A percentile compares a stretch with the other conserved stretches of the same genome.
Conservation (phyloP, 805 yeast species). For the Hanseniaspora occidentalis region DNA sequence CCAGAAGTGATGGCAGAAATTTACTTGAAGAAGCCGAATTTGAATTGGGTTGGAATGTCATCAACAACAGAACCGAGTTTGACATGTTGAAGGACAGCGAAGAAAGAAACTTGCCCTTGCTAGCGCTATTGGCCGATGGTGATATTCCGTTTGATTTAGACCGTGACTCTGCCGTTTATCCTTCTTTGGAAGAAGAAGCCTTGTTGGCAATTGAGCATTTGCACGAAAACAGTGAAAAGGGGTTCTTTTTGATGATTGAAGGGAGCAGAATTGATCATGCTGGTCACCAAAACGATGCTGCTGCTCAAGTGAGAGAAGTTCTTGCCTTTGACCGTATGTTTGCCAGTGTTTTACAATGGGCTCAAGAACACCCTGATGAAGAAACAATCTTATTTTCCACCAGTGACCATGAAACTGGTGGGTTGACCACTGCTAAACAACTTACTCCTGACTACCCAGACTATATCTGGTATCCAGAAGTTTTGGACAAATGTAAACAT, state of each 20-base stretch:
- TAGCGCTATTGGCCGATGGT: slow-evolving; percentile 60
- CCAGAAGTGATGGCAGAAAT: slow-evolving; percentile 44
- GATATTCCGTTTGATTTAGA: slow-evolving; percentile 84
- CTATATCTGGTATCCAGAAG: slow-evolving; percentile 79
- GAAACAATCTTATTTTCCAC: slow-evolving; percentile 76
- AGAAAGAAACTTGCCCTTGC: slow-evolving; percentile 60
- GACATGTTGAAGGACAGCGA: slow-evolving; percentile 44
- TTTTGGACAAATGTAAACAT: slow-evolving; percentile 52
- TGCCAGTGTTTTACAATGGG: slow-evolving; percentile 58
- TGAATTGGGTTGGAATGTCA: slow-evolving; percentile 38
- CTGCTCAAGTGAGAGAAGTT: slow-evolving; percentile 86
- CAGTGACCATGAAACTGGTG: slow-evolving; percentile 95
- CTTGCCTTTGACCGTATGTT: slow-evolving; percentile 79
- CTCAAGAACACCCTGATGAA: slow-evolving; percentile 43
- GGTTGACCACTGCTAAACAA: slow-evolving; percentile 80
- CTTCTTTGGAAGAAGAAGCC: slow-evolving; percentile 72
- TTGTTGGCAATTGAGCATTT: slow-evolving; percentile 61
- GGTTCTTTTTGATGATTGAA: slow-evolving; percentile 78
- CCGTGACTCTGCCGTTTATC: slow-evolving; percentile 46
- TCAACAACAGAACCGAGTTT: slow-evolving; percentile 36
- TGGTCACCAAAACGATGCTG: slow-evolving; percentile 89
- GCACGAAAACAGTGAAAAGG: slow-evolving; percentile 63
- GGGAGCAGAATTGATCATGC: slow-evolving; percentile 94
- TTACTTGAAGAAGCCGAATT: slow-evolving; percentile 49
- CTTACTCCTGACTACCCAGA: slow-evolving; percentile 60